phyloP scores from a whole-genome alignment of 2,329 filamentous ascomycete species.

The Exophiala calicioides region DNA sequence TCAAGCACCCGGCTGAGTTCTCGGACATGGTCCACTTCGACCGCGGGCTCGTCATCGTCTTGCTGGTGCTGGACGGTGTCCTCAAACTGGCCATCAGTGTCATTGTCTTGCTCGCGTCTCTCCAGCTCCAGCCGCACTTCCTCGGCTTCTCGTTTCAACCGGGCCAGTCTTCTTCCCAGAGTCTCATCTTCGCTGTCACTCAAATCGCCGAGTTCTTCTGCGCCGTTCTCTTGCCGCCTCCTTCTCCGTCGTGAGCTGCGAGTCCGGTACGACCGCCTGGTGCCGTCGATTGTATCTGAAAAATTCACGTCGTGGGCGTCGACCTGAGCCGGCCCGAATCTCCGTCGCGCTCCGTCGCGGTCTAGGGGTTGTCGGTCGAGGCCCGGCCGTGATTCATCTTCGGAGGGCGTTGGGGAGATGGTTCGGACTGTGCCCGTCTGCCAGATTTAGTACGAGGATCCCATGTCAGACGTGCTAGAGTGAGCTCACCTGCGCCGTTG shows the following conservation, averaged over 20 bases:
- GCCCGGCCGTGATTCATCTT: slow-evolving; percentile 60
- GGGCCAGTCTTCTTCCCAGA: slow-evolving; percentile 74
- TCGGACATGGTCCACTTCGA: slow-evolving; percentile 58
- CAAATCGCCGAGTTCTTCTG: slow-evolving; percentile 66
- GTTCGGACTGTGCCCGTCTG: slow-evolving; percentile 59
- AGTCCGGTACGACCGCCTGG: slow-evolving; percentile 79
- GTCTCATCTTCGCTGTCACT: slow-evolving; percentile 72
- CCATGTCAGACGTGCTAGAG: not conserved
- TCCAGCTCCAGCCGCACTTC: slow-evolving; percentile 62
- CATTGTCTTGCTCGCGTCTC: slow-evolving; percentile 53
- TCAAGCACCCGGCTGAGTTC: slow-evolving; percentile 73
- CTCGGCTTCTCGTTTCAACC: slow-evolving; percentile 79
- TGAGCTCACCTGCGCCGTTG: slow-evolving; percentile 70
- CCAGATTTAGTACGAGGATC: slow-evolving; percentile 35
- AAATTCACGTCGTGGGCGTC: slow-evolving; percentile 81
- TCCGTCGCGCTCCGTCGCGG: slow-evolving; percentile 74
- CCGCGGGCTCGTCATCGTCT: slow-evolving; percentile 39
- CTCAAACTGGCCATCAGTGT: slow-evolving; percentile 37
- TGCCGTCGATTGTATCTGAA: slow-evolving; percentile 80
- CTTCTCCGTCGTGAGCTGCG: slow-evolving; percentile 65
- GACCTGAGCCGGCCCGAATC: slow-evolving; percentile 74
- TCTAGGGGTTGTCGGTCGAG: slow-evolving; percentile 77
- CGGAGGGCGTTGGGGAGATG: slow-evolving; percentile 45
- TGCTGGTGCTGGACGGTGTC: slow-evolving; percentile 42
- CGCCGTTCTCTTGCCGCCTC: slow-evolving; percentile 38